A percentile compares a stretch with the other conserved stretches of the same genome.
Conservation (phyloP, 768 basidiomycete species). For the Asterophora parasitica region DNA sequence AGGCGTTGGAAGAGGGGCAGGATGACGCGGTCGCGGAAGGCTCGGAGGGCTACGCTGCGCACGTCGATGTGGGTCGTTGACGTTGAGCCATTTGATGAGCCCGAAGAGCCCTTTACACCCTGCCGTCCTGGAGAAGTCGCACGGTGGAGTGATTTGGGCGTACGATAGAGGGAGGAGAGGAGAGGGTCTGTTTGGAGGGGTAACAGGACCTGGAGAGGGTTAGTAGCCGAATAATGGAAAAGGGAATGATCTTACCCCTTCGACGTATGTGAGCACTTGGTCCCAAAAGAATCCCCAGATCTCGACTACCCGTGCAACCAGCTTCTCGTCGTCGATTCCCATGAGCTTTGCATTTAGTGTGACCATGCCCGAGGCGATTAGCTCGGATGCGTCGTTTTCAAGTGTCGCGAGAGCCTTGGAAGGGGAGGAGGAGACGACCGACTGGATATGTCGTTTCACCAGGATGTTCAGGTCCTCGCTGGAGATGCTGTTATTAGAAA, state of each 20-base stretch:
- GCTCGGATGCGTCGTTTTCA: slow-evolving; percentile 73
- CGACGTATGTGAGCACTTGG: slow-evolving; percentile 79
- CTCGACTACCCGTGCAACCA: slow-evolving; percentile 76
- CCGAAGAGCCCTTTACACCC: slow-evolving; percentile 38
- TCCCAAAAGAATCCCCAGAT: slow-evolving; percentile 95
- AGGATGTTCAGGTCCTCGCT: slow-evolving; percentile 87
- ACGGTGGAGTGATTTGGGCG: slow-evolving; percentile 52
- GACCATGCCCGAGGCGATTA: slow-evolving; percentile 86
- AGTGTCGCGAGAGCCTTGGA: slow-evolving; percentile 70
- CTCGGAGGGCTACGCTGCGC: slow-evolving; percentile 70
- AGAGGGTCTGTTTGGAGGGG: slow-evolving; percentile 41
- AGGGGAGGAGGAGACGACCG: slow-evolving; percentile 67
- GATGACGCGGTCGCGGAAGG: slow-evolving; percentile 78
- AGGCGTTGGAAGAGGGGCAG: slow-evolving; percentile 58
- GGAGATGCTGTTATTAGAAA: neutral
- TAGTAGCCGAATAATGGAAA: neutral
- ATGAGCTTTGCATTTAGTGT: slow-evolving; percentile 83
- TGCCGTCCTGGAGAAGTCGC: slow-evolving; percentile 47
- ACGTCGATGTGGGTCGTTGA: slow-evolving; percentile 67
- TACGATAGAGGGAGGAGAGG: slow-evolving; percentile 64
- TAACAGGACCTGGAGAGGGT: slow-evolving; percentile 26
- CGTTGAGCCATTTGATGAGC: slow-evolving; percentile 25
- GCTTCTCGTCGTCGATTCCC: slow-evolving; percentile 71
- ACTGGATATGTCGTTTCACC: slow-evolving; percentile 73
- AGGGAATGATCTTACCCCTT: slow-evolving; percentile 56